These are phyloP conservation scores for Zygotorulaspora sp. DNA, from an alignment of 805 yeast species.

Conservation along the genomic window DNA sequence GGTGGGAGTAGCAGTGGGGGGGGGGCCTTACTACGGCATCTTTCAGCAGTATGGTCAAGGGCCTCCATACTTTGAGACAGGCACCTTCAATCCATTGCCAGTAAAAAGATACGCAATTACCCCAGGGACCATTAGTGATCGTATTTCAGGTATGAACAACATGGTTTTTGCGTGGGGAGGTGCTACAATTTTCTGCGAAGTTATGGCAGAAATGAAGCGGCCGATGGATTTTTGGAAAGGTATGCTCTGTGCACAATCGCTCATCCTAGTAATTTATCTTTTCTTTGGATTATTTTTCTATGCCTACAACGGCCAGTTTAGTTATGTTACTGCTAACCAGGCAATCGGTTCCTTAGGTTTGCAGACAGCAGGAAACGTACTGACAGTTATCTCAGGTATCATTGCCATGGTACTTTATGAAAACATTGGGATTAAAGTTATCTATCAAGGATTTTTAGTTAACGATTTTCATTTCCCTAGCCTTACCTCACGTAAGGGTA, in stretches of 20 bases:
- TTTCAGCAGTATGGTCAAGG: slow-evolving; percentile 19
- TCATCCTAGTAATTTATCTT: slow-evolving; percentile 40
- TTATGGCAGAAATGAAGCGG: slow-evolving; percentile 45
- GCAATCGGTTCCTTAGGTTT: slow-evolving; percentile 38
- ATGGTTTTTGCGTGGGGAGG: slow-evolving; percentile 50
- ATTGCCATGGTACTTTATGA: slow-evolving; percentile 46
- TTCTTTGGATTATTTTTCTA: slow-evolving; percentile 43
- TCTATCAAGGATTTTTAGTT: slow-evolving; percentile 39
- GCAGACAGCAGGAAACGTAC: slow-evolving; percentile 38
- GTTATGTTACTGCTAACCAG: slow-evolving; percentile 42
- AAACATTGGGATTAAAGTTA: slow-evolving; percentile 44
- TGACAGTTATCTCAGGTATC: slow-evolving; percentile 38
- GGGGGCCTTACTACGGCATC: slow-evolving; percentile 37
- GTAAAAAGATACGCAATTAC: slow-evolving; percentile 25
- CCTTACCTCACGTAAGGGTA: slow-evolving; percentile 35
- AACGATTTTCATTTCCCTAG: slow-evolving; percentile 33
- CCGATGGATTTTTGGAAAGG: slow-evolving; percentile 49
- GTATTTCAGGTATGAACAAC: slow-evolving; percentile 40
- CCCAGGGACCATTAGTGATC: slow-evolving; percentile 30
- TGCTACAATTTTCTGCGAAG: slow-evolving; percentile 46
- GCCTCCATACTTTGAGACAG: slow-evolving; percentile 14
- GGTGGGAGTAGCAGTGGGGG: slow-evolving; percentile 37
- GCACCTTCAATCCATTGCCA: slow-evolving; percentile 14
- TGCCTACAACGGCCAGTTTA: slow-evolving; percentile 44
- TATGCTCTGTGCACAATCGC: slow-evolving; percentile 39